Conservation (phyloP, 331 rosid species). For the Arachis monticola region DNA sequence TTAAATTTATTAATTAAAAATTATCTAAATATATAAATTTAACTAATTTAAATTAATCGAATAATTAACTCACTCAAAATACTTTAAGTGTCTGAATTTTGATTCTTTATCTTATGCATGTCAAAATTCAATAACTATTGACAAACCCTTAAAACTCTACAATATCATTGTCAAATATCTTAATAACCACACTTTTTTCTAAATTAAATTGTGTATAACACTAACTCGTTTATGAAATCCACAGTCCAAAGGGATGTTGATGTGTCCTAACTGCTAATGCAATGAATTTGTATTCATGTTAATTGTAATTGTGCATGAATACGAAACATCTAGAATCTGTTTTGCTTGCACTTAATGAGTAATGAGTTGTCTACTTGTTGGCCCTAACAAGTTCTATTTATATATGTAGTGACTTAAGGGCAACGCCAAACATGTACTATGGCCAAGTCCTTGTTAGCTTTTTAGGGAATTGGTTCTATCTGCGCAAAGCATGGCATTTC, state of each 20-base stretch:
- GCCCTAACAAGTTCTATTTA: neutral
- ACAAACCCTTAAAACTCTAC: too few relatives aligned
- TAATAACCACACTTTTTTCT: too few relatives aligned
- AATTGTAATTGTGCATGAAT: neutral
- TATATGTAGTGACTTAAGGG: neutral
- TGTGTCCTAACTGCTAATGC: neutral
- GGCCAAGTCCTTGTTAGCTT: neutral
- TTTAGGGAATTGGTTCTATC: neutral
- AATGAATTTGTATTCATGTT: neutral
- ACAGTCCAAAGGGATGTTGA: neutral
- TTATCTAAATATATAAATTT: too few relatives aligned
- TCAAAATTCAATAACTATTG: too few relatives aligned
- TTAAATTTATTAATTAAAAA: too few relatives aligned
- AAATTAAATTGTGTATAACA: too few relatives aligned
- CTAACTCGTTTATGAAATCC: neutral
- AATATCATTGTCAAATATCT: too few relatives aligned
- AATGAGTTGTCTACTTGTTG: neutral
- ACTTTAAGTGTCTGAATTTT: too few relatives aligned
- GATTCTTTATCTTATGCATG: too few relatives aligned
- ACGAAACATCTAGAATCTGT: neutral
- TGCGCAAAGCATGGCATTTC: neutral
- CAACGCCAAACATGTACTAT: neutral
- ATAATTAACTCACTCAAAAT: too few relatives aligned
- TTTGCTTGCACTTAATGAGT: neutral
- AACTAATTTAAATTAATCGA: too few relatives aligned